These are phyloP conservation scores for Russula dissimulans DNA, from an alignment of 768 basidiomycete genomes.

Conservation along the genomic window DNA sequence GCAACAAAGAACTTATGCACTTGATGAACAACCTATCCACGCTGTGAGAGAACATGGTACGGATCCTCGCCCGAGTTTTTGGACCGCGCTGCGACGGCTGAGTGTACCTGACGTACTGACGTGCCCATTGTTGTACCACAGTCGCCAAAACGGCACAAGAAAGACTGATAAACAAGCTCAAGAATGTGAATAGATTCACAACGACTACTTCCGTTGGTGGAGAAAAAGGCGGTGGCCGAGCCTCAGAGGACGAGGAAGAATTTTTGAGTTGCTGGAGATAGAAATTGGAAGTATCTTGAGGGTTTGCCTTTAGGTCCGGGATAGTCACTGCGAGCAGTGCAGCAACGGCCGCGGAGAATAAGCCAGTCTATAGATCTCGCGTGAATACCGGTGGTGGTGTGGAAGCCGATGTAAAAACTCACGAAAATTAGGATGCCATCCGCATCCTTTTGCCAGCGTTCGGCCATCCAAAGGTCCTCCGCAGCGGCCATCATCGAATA, in stretches of 20 bases:
- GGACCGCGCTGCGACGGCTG: not conserved
- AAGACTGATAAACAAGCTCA: not conserved
- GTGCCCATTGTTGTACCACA: not conserved
- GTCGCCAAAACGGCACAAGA: not conserved
- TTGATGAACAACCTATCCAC: not conserved
- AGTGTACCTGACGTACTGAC: not conserved
- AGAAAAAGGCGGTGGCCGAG: not conserved
- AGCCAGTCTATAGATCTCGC: not conserved
- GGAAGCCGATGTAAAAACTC: not conserved
- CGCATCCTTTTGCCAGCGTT: slow-evolving; percentile 13
- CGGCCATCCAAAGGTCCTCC: slow-evolving; percentile 10
- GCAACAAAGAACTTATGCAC: not conserved
- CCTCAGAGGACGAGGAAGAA: too few relatives aligned
- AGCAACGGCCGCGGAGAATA: slow-evolving; percentile 13
- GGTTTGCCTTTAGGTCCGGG: not conserved
- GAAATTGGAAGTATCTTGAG: not conserved
- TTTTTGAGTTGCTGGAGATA: not conserved
- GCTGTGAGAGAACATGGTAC: not conserved
- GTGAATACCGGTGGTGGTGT: not conserved
- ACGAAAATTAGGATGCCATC: slow-evolving; percentile 18
- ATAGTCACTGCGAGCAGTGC: not conserved
- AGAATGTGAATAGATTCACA: not conserved
- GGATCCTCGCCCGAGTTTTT: not conserved
- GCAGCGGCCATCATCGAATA: slow-evolving; percentile 7
- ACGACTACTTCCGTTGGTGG: not conserved